phyloP scores from a whole-genome alignment of 2,329 filamentous ascomycete genomes.

The Colletotrichum chlorophyti region DNA sequence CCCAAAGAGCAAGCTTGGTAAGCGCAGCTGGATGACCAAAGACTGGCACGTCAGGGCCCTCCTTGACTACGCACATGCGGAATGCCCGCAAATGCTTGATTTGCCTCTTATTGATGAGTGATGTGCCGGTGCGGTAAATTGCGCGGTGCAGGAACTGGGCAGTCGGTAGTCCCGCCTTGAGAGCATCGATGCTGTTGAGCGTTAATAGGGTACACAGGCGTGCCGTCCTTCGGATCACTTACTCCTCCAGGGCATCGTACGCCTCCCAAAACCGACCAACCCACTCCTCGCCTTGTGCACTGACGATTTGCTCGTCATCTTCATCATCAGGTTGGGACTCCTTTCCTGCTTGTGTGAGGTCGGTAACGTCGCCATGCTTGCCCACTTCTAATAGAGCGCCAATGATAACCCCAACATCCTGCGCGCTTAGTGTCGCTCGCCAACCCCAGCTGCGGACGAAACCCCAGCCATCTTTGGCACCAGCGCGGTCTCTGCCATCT shows the following conservation, averaged over 20 bases:
- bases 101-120: conserved; percentile 90
- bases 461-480: conserved; percentile 90
- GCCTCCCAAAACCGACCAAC: conserved; percentile 74
- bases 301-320: conserved; percentile 50
- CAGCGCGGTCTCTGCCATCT: conserved; percentile 71
- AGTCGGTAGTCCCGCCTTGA: conserved; percentile 78
- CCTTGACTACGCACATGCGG: conserved; percentile 94
- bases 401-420: conserved; percentile 92
- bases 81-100: conserved; percentile 93
- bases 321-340: conserved; percentile 47
- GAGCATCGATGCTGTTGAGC: conserved; percentile 70
- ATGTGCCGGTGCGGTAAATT: conserved; percentile 91
- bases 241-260: conserved; percentile 76
- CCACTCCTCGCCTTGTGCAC: conserved; percentile 67
- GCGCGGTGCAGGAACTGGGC: conserved; percentile 91
- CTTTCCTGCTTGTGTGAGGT: conserved; percentile 37
- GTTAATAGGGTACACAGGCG: conserved; percentile 52
- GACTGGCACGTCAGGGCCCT: conserved; percentile 87
- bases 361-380: conserved; percentile 52
- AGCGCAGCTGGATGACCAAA: conserved; percentile 93
- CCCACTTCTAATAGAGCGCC: conserved; percentile 94
- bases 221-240: conserved; percentile 39
- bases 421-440: conserved; percentile 91
- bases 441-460: conserved; percentile 98
- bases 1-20: conserved; percentile 92